Evolutionary conservation across 2,329 filamentous ascomycete species (phyloP), one percentile per base, ranked within the genome.

Genomic region (Trichophyton mentagrophytes): DNA sequence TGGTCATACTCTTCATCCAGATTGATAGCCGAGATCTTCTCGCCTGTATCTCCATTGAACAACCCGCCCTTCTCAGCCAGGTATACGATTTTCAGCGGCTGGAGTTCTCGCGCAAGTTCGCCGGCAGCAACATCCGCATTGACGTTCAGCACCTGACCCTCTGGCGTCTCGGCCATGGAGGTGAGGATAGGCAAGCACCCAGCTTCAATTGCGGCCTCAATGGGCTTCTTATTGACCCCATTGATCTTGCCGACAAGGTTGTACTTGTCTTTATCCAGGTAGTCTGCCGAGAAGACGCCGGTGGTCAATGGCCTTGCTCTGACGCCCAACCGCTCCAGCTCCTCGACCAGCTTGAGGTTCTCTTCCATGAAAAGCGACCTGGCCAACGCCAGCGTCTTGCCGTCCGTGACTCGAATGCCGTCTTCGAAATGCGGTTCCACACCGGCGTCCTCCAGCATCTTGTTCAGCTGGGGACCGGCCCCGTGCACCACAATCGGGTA

Each of bases 21-120:
- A 77, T 97, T 97, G 77, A 97, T 97, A 62, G 88, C 89, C 4
- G 92, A 96, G 70, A 97, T 97, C 79, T 96, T 95, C 79, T 92
- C 87, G 62, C 87, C 88, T n/a, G 86, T 89, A 65, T 95, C 89
- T 62, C 90, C 91, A 71, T 97, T 90, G 76, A 96, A 95, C 38
- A 99, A 78, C 6, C 92, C 93, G 57, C 93, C 93, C 81, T 97
- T 97, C 78, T 99, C 93, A 3, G 90, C 95, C n/a, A 97, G 81
- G 73, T 96, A 99, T 63, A 99, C 91, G 64, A 97, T 92, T 84
- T 99, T 99, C 69, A 97, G 79, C 27, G 93, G 93, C 75, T 97
- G 86, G 60, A 99, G 79, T 61, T 88, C 85, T 63, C 89, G 86
- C 25, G 93, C 92, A 63, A 99, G 80, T 77, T 96, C 92, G 65